Base-by-base conservation (phyloP, 192 early-diverging fungal genomes). In the Umbelopsis ramanniana region DNA sequence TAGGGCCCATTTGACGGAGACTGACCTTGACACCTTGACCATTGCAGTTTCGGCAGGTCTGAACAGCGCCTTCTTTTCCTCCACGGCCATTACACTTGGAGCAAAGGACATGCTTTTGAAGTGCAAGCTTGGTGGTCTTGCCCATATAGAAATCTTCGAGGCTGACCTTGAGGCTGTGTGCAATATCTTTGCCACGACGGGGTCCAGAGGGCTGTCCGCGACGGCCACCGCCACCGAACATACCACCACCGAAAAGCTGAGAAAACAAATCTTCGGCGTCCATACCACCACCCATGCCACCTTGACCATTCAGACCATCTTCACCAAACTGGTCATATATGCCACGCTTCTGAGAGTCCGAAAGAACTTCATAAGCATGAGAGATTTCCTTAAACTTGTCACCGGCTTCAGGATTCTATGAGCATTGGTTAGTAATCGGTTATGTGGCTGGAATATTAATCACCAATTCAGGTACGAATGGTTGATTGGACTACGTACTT, bases 381-480 rank as follows among this genome's bases (percentile, higher is more conserved):
- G 94, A 96, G 72, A 99, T 96, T 69, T 99, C 97, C 83, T 98
- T 97, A 87, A 99, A 99, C 79, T 90, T 90, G 38, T 97, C 95
- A 54, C 88, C 92, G 43, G 94, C 92, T 52, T 90, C 87, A 43
- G 93, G 92, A 87, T 96, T 96, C 93, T 94, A 74, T 35, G 8
- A 50, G 7, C 48, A 10, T n/a, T 10, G n/a, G n/a, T 50, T 17
- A 50, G 15, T 50, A 50, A 50, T 21, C 48, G 5, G 3, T n/a
- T 15, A 50, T 19, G 7, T 21, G 48, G n/a, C 48, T 17, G 15
- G 48, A 50, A n/a, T 17, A 50, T 29, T 29, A 29, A 17, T 15
- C 5, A n/a, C n/a, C 7, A 50, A 50, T 50, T 63, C 57, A 63
- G 57, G 57, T 29, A 63, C 57, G 37, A n/a, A 10, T 19, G 29